A percentile compares a stretch with the other conserved stretches of the same genome.
Conservation (phyloP, 352 stramenopile species). For the Pythium folliculosum region DNA sequence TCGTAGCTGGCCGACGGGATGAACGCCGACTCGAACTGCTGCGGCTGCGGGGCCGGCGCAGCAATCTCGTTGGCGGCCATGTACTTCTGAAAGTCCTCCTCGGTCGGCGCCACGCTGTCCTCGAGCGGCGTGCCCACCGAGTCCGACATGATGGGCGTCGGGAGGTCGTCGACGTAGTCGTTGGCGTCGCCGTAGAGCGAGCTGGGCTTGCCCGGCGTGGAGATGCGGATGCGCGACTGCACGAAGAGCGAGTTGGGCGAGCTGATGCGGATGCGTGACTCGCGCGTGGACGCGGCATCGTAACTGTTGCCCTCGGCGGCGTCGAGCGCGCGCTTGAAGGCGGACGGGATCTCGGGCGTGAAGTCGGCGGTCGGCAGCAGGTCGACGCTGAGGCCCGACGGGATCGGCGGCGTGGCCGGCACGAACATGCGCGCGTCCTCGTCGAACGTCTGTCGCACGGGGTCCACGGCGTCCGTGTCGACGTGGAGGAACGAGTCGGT, state of each 20-base stretch:
- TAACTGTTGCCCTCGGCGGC: not conserved
- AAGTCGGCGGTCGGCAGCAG: constrained; percentile 46
- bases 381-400: constrained; percentile 45
- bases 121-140: constrained; percentile 23
- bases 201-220: constrained; percentile 6
- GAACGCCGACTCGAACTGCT: not conserved
- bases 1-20: constrained; percentile 9
- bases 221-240: constrained; percentile 10
- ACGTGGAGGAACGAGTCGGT: constrained; percentile 54
- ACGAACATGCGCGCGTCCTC: constrained; percentile 40
- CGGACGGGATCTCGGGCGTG: constrained; percentile 41
- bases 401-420: constrained; percentile 51
- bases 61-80: not conserved
- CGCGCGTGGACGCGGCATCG: not conserved
- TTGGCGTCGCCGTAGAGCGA: constrained; percentile 13
- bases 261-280: constrained; percentile 25
- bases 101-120: constrained; percentile 2
- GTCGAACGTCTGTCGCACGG: constrained; percentile 46
- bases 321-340: constrained; percentile 12
- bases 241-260: constrained; percentile 10
- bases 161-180: constrained; percentile 19
- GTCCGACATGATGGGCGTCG: constrained; percentile 24
- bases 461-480: constrained; percentile 51
- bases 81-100: constrained; percentile 8
- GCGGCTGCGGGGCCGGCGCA: not conserved